Percentiles rank a stretch among this genome's conserved stretches.
These are phyloP conservation scores for Ophiostoma himal-ulmi DNA, from an alignment of 2,329 filamentous ascomycete genomes.

Conservation along the genomic window DNA sequence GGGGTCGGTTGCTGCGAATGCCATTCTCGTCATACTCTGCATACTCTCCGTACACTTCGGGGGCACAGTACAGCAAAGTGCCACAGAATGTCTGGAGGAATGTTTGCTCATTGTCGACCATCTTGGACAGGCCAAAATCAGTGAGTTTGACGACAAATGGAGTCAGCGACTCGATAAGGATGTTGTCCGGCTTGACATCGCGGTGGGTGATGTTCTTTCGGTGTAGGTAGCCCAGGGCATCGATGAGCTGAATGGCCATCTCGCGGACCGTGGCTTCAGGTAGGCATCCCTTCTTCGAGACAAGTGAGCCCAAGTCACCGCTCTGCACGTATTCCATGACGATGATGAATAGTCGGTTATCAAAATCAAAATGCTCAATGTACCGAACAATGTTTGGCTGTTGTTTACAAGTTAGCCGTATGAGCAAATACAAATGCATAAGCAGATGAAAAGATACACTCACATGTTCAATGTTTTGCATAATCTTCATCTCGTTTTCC, in stretches of 20 bases:
- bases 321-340: slow-evolving; percentile 88
- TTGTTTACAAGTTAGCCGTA: background rate
- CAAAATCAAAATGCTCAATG: slow-evolving; percentile 79
- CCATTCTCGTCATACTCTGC: slow-evolving; percentile 63
- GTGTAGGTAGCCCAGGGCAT: slow-evolving; percentile 82
- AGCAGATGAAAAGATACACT: slow-evolving; percentile 33
- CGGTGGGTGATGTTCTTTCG: slow-evolving; percentile 85
- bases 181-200: slow-evolving; percentile 99
- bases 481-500: slow-evolving; percentile 95
- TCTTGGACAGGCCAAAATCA: slow-evolving; percentile 94
- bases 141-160: slow-evolving; percentile 85
- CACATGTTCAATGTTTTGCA: slow-evolving; percentile 78
- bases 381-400: slow-evolving; percentile 87
- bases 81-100: slow-evolving; percentile 96
- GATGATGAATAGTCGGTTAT: slow-evolving; percentile 81
- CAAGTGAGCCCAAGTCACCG: slow-evolving; percentile 74
- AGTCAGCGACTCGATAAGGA: slow-evolving; percentile 67
- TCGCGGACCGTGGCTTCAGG: slow-evolving; percentile 62
- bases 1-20: slow-evolving; percentile 48
- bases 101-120: slow-evolving; percentile 81
- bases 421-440: background rate
- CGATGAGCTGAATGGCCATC: slow-evolving; percentile 70
- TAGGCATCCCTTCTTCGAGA: slow-evolving; percentile 57
- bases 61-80: slow-evolving; percentile 90
- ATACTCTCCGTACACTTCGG: slow-evolving; percentile 83